Percentiles rank a stretch among this genome's conserved stretches.
Conservation (phyloP, 495 filamentous ascomycete species). For the Glarea lozoyensis region DNA sequence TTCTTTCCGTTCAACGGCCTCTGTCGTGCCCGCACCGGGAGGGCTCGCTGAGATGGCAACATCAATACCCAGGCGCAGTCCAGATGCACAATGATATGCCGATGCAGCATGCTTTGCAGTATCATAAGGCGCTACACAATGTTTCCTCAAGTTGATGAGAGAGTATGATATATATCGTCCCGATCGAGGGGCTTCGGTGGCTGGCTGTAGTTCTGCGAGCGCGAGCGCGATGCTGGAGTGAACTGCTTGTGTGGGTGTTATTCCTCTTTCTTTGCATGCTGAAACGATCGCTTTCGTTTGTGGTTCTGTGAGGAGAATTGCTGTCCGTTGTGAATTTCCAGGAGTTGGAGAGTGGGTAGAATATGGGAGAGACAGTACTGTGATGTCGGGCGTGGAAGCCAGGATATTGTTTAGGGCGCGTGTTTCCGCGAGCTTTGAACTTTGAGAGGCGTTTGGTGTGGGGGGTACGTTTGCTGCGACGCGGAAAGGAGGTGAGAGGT, state of each 20-base stretch:
- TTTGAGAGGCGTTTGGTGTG: constrained; percentile 6
- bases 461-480: constrained; percentile 17
- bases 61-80: not conserved
- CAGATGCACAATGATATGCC: constrained; percentile 26
- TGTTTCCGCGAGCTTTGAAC: not conserved
- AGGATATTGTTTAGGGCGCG: not conserved
- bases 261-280: constrained; percentile 18
- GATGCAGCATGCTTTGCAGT: constrained; percentile 20
- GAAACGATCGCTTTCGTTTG: constrained; percentile 1
- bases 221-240: constrained; percentile 25
- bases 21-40: not conserved
- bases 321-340: not conserved
- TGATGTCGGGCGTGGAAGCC: not conserved
- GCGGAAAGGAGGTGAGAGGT: constrained; percentile 19
- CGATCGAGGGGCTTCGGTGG: constrained; percentile 3
- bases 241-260: constrained; percentile 28
- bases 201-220: constrained; percentile 18
- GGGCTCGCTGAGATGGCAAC: not conserved
- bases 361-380: constrained; percentile 1
- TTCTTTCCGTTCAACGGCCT: constrained; percentile 1
- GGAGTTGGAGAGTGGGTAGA: not conserved
- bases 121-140: constrained; percentile 22
- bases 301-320: not conserved
- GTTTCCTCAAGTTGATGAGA: constrained; percentile 24
- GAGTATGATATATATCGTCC: constrained; percentile 25